Evolutionary conservation across 2,329 filamentous ascomycete species (phyloP).

Genomic region (Ophiostoma ulmi): DNA sequence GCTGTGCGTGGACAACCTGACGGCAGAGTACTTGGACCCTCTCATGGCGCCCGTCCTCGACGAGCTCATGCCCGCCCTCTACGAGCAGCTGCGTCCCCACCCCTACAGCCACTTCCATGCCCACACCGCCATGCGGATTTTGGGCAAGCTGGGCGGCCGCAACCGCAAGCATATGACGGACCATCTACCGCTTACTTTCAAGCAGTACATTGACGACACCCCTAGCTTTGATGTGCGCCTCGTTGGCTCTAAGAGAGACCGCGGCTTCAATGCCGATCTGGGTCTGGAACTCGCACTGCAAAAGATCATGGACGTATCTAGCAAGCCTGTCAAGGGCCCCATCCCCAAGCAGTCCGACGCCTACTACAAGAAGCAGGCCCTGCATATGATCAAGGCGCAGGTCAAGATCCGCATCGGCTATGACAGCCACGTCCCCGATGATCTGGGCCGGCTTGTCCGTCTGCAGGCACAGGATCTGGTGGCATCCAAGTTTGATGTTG

Average conservation of each 20-base stretch:
- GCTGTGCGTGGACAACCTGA: conserved; percentile 95
- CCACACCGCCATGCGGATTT: conserved; percentile 93
- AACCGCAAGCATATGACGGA: conserved; percentile 95
- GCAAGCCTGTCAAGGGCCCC: conserved; percentile 44
- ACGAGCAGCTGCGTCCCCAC: conserved; percentile 88
- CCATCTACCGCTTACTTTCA: conserved; percentile 75
- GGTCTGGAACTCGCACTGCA: conserved; percentile 85
- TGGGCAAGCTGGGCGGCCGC: conserved; percentile 90
- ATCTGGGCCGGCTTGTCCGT: conserved; percentile 76
- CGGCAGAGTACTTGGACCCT: conserved; percentile 93
- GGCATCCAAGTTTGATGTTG: conserved; percentile 64
- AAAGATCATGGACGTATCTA: conserved; percentile 77
- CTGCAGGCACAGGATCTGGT: conserved; percentile 84
- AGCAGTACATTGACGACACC: conserved; percentile 79
- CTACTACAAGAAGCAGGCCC: conserved; percentile 90
- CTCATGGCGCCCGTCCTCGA: conserved; percentile 99
- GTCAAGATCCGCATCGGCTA: conserved; percentile 85
- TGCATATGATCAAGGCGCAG: conserved; percentile 81
- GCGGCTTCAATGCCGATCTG: conserved; percentile 79
- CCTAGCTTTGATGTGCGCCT: conserved; percentile 84
- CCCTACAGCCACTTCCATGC: conserved; percentile 97
- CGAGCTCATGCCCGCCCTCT: conserved; percentile 94
- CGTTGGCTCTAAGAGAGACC: conserved; percentile 81
- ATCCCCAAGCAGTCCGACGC: conserved; percentile 60
- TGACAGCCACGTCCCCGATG: conserved; percentile 75